A percentile compares a stretch with the other conserved stretches of the same genome.
Evolutionary conservation across 2,329 filamentous ascomycete species (phyloP).

Genomic region (Arthroderma sp.): DNA sequence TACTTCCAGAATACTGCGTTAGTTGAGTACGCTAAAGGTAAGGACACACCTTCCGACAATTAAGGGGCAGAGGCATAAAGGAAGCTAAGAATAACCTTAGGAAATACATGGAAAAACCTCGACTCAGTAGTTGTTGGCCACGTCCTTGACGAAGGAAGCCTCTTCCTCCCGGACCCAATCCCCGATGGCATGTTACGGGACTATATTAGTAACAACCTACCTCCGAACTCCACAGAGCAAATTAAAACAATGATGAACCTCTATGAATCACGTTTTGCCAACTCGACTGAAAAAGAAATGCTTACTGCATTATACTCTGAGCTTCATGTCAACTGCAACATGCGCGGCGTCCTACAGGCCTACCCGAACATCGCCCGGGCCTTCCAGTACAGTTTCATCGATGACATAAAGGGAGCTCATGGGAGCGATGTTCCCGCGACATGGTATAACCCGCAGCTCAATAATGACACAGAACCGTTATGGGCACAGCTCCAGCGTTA

Average conservation of each 20-base stretch:
- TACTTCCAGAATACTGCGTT: constrained; percentile 14
- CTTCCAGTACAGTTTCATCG: constrained; percentile 31
- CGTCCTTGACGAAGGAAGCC: constrained; percentile 20
- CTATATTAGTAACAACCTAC: constrained; percentile 21
- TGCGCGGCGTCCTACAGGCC: constrained; percentile 25
- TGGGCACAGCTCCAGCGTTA: neutral
- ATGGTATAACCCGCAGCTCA: neutral
- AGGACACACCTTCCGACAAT: neutral
- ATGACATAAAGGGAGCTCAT: constrained; percentile 25
- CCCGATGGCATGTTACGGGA: constrained; percentile 16
- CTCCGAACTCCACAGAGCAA: constrained; percentile 18
- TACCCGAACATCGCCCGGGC: constrained; percentile 24
- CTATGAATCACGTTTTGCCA: constrained; percentile 19
- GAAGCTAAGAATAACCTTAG: constrained; percentile 3
- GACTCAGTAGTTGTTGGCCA: constrained; percentile 22
- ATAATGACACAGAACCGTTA: neutral
- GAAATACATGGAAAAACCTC: constrained; percentile 21
- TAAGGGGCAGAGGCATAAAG: no score
- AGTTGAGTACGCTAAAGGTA: constrained; percentile 19
- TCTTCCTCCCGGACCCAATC: constrained; percentile 14
- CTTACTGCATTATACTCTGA: constrained; percentile 21
- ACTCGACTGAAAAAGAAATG: constrained; percentile 13
- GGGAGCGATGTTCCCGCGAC: neutral
- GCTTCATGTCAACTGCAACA: constrained; percentile 19
- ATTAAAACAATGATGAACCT: constrained; percentile 16